Base-by-base conservation (phyloP, 164 flowering plant species). In the Nymphaea thermarum region DNA sequence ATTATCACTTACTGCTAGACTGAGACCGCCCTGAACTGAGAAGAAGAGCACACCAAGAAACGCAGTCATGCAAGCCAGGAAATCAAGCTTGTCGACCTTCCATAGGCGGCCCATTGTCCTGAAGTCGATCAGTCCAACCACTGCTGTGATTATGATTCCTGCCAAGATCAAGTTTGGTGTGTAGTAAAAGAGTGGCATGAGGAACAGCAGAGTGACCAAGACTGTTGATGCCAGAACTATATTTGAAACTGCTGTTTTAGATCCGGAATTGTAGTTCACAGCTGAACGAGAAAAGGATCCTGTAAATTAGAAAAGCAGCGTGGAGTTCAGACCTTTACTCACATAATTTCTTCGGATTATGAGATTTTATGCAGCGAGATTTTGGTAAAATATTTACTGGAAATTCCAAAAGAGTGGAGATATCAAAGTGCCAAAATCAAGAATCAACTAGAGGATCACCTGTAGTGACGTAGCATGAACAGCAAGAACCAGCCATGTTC, bases 391-490 rank as follows among this genome's bases (percentile, higher is more conserved):
- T 25, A 25, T 25, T 18, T 42, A 25, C 36, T 25, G 36, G 36
- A 25, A 25, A 25, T 25, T 25, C 36, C 36, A 25, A 25, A 25
- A 0, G 36, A 25, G 36, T 25, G 36, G 36, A 25, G 36, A 25
- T 25, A 25, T 25, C 36, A 25, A 25, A 25, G 1, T 25, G 36
- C 36, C 36, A 25, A 25, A 0, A 25, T 25, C 36, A 25, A 25
- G 36, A 25, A 25, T 25, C 36, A 25, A 1, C 36, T 25, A 0
- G 36, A 25, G 7, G 16, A 66, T 65, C 42, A 87, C 97, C 95
- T 66, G 95, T 86, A 6, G 97, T 84, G 5, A 83, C 81, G 67
- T 85, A 91, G 74, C 97, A 91, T 42, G 95, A 91, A 65, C 89
- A 72, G 74, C 82, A 77, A 25, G 91, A 91, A 4, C 95, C 97